phyloP scores from a whole-genome alignment of 441 rosid species.

The Adansonia rubrostipa region DNA sequence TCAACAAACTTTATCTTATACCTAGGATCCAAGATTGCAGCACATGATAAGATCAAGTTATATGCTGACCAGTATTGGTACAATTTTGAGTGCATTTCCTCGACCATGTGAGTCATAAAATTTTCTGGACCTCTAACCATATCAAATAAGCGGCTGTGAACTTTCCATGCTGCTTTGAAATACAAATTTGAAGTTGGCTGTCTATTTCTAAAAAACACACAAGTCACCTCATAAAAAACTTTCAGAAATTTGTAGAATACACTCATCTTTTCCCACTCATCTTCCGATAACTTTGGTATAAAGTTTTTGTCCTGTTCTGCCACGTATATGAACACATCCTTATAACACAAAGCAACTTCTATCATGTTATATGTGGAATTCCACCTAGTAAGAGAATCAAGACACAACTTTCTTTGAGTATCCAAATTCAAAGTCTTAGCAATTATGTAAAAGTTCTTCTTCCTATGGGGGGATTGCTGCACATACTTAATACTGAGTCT shows the following conservation, averaged over 20 bases:
- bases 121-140: constrained; percentile 29
- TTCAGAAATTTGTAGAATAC: constrained; percentile 25
- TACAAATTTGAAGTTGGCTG: constrained; percentile 35
- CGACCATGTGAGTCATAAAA: constrained; percentile 29
- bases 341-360: constrained; percentile 28
- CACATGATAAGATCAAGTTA: constrained; percentile 34
- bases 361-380: constrained; percentile 30
- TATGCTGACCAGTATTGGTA: constrained; percentile 32
- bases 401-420: constrained; percentile 32
- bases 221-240: constrained; percentile 31
- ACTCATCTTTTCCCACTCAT: constrained; percentile 33
- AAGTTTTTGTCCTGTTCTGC: constrained; percentile 29
- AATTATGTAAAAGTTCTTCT: constrained; percentile 29
- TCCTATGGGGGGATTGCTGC: constrained; percentile 33
- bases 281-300: constrained; percentile 27
- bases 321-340: constrained; percentile 27
- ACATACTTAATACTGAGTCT: constrained; percentile 33
- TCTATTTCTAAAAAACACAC: constrained; percentile 23
- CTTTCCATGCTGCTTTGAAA: constrained; percentile 29
- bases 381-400: constrained; percentile 28
- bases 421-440: constrained; percentile 33
- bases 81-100: constrained; percentile 28
- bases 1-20: constrained; percentile 35
- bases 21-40: constrained; percentile 34
- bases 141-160: constrained; percentile 27